Conservation (phyloP, 2,329 filamentous ascomycete genomes). For the Aspergillus sp. region DNA sequence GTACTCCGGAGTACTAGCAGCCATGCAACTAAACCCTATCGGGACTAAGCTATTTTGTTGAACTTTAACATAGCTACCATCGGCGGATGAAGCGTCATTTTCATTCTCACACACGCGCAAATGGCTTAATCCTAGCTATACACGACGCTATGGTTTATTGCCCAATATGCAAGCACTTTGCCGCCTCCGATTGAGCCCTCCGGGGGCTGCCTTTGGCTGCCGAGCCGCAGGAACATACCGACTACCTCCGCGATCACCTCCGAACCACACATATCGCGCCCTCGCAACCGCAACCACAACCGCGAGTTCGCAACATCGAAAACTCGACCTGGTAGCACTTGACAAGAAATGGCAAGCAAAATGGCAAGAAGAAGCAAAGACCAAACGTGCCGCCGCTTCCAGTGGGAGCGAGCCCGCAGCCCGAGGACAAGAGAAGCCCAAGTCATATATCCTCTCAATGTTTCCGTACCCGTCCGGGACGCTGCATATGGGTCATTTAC, state of each 20-base stretch:
- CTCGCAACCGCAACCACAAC: conserved; percentile 30
- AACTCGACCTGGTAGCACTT: conserved; percentile 51
- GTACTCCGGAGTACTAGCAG: not conserved
- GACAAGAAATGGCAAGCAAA: conserved; percentile 60
- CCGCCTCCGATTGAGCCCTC: conserved; percentile 32
- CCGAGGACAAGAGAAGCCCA: conserved; percentile 36
- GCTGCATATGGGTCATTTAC: conserved; percentile 83
- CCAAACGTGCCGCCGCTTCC: not conserved
- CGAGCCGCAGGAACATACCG: conserved; percentile 24
- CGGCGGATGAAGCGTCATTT: not conserved
- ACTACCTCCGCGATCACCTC: conserved; percentile 14
- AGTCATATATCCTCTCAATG: conserved; percentile 81
- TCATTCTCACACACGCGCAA: conserved; percentile 2
- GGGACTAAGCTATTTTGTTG: not conserved
- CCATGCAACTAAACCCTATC: conserved; percentile 4
- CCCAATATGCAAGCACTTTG: conserved; percentile 34
- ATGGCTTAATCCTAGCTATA: not conserved
- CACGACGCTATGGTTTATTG: conserved; percentile 27
- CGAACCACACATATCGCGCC: conserved; percentile 19
- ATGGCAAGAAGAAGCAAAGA: conserved; percentile 44
- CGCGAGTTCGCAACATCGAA: conserved; percentile 23
- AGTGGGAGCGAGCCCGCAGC: conserved; percentile 1
- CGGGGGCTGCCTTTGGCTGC: conserved; percentile 25
- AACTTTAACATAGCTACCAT: conserved; percentile 5
- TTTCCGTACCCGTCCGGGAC: conserved; percentile 90